Base-by-base conservation (phyloP, 352 stramenopile genomes). In the Phytophthora syringae region DNA sequence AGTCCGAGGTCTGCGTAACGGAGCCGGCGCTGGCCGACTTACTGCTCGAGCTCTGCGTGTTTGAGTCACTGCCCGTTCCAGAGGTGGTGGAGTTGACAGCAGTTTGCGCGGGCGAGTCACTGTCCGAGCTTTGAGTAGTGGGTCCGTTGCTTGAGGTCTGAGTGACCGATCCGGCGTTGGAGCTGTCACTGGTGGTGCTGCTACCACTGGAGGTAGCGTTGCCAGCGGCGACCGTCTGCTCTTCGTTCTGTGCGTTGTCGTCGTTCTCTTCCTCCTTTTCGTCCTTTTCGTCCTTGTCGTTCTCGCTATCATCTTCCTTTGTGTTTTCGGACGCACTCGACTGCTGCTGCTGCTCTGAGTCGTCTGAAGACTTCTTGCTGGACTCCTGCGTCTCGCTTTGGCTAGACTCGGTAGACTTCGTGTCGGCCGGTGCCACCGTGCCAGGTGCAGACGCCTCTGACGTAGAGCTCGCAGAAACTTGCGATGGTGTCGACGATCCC, bases 171-270 rank as follows among this genome's bases (percentile, higher is more conserved):
- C 53, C 49, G n/a, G 56, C 32, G 34, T 34, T 56, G 22, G 44
- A 30, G 24, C n/a, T 57, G 32, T 37, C 10, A n/a, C 30, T 36
- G 30, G 27, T 4, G 27, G 27, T 32, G 5, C 4, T 9, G 9
- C 48, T 0, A 7, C 27, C 4, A 32, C 27, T 32, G 27, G 27
- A 32, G 32, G 32, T 37, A 13, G 2, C 5, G 32, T 13, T 37
- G 32, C 11, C 32, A 13, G 32, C 12, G 32, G 32, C 47, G 27
- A 53, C 28, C 25, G 47, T 53, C 28, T 53, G 25, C 27, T 37
- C 47, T 53, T 53, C 47, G 47, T 53, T 53, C n/a, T 53, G 16
- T 10, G 47, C 47, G 25, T 53, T 27, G n/a, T 40, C 47, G 27
- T 39, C 40, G 25, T 42, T 37, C 13, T 49, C 42, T n/a, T 53